These are phyloP conservation scores for Brasilioporus rufonigricans DNA, from an alignment of 768 basidiomycete genomes.

Conservation along the genomic window DNA sequence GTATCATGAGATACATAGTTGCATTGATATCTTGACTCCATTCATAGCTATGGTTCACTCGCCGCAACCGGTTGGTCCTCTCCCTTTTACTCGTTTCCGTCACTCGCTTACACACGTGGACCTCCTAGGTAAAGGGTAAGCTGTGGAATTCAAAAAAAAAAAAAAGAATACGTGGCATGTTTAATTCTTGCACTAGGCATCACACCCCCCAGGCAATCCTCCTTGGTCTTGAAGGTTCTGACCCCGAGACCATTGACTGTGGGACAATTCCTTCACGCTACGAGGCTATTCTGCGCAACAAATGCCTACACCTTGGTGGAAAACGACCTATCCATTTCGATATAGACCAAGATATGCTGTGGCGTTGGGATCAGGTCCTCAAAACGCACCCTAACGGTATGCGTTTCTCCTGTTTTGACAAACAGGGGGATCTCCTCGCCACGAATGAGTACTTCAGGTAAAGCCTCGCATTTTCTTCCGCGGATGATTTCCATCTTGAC, in stretches of 20 bases:
- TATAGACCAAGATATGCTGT: slow-evolving; percentile 89
- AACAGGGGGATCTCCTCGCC: slow-evolving; percentile 82
- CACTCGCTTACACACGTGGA: slow-evolving; percentile 4
- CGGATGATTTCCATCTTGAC: neutral
- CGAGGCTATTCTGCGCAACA: slow-evolving; percentile 60
- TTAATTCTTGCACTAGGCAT: slow-evolving; percentile 46
- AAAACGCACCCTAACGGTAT: slow-evolving; percentile 92
- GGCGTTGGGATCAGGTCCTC: slow-evolving; percentile 87
- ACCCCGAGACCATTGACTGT: slow-evolving; percentile 92
- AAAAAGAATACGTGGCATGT: neutral
- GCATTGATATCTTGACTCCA: neutral
- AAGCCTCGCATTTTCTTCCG: neutral
- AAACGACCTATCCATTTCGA: slow-evolving; percentile 78
- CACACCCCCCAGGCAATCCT: slow-evolving; percentile 87
- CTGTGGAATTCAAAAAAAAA: slow-evolving; percentile 1
- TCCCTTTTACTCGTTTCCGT: neutral
- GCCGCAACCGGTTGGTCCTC: slow-evolving; percentile 78
- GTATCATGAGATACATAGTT: slow-evolving; percentile 16
- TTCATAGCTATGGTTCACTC: slow-evolving; percentile 77
- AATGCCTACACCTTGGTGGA: slow-evolving; percentile 69
- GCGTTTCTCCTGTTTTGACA: slow-evolving; percentile 82
- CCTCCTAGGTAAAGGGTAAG: slow-evolving; percentile 70
- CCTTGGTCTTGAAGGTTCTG: slow-evolving; percentile 82
- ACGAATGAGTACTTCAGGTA: slow-evolving; percentile 92
- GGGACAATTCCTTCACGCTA: slow-evolving; percentile 80